Evolutionary conservation across 108 stramenopile genomes (phyloP).

Genomic region (Mayamaea pseudoterrestris): DNA sequence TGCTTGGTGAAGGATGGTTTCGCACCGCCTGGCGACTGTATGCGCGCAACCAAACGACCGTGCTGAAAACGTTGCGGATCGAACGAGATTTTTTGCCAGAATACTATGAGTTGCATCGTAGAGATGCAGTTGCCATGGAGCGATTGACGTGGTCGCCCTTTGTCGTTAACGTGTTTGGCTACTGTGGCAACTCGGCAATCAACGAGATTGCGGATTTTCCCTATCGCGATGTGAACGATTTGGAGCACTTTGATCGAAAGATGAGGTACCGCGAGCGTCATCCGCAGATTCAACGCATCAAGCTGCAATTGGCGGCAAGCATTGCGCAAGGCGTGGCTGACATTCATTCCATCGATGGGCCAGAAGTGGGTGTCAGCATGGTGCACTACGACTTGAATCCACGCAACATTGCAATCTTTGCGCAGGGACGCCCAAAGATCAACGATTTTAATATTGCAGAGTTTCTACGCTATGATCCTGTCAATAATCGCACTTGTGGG

Average conservation of each 20-base stretch:
- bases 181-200: conserved; percentile 76
- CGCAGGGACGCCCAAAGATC: conserved; percentile 59
- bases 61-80: conserved; percentile 67
- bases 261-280: conserved; percentile 35
- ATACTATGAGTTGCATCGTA: conserved; percentile 71
- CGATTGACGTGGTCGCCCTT: conserved; percentile 59
- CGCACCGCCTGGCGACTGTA: conserved; percentile 60
- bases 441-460: conserved; percentile 86
- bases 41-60: conserved; percentile 14
- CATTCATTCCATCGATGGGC: conserved; percentile 47
- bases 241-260: conserved; percentile 47
- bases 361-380: conserved; percentile 19
- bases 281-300: conserved; percentile 34
- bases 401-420: conserved; percentile 62
- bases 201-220: conserved; percentile 73
- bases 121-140: conserved; percentile 84
- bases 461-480: conserved; percentile 34
- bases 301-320: conserved; percentile 55
- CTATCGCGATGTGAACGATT: conserved; percentile 24
- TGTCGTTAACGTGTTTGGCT: conserved; percentile 73
- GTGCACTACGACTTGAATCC: conserved; percentile 76
- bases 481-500: conserved; percentile 33
- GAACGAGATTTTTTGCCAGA: conserved; percentile 73
- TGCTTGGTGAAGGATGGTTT: conserved; percentile 77
- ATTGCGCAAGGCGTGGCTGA: conserved; percentile 63